Conservation (phyloP, 2,329 filamentous ascomycete genomes). For the Xylariaceae sp. region DNA sequence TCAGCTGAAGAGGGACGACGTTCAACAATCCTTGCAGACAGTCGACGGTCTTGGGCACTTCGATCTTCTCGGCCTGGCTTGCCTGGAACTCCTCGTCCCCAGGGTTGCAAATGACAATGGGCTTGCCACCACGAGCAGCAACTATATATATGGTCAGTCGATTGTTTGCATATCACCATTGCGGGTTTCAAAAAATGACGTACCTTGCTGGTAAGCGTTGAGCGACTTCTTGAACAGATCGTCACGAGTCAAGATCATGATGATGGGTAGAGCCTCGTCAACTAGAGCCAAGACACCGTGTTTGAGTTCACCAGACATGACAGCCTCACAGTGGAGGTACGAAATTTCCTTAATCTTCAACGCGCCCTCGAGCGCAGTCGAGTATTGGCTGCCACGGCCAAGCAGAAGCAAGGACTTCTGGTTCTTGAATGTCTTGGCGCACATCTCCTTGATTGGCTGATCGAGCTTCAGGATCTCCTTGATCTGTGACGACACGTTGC, state of each 20-base stretch:
- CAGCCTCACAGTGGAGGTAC: constrained; percentile 98
- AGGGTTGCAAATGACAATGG: constrained; percentile 97
- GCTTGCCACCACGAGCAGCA: constrained; percentile 90
- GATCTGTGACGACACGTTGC: constrained; percentile 86
- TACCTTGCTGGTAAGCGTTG: constrained; percentile 97
- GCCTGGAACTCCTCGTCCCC: constrained; percentile 84
- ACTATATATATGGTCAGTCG: constrained; percentile 51
- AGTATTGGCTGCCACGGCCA: constrained; percentile 93
- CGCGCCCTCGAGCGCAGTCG: constrained; percentile 93
- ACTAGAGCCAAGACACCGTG: constrained; percentile 96
- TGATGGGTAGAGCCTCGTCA: constrained; percentile 97
- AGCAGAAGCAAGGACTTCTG: constrained; percentile 94
- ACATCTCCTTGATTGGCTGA: constrained; percentile 90
- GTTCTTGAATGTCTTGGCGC: constrained; percentile 88
- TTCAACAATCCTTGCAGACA: constrained; percentile 95
- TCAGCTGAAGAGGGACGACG: constrained; percentile 94
- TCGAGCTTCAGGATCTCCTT: constrained; percentile 88
- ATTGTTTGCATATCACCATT: neutral
- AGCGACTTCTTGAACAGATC: constrained; percentile 98
- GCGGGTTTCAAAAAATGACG: constrained; percentile 27
- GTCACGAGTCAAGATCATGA: constrained; percentile 98
- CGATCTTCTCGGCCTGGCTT: constrained; percentile 91
- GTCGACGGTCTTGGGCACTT: constrained; percentile 94
- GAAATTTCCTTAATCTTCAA: constrained; percentile 99
- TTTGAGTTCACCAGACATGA: constrained; percentile 99